Base-by-base conservation (phyloP, 305 asterid species). In the Rubia balearica region DNA sequence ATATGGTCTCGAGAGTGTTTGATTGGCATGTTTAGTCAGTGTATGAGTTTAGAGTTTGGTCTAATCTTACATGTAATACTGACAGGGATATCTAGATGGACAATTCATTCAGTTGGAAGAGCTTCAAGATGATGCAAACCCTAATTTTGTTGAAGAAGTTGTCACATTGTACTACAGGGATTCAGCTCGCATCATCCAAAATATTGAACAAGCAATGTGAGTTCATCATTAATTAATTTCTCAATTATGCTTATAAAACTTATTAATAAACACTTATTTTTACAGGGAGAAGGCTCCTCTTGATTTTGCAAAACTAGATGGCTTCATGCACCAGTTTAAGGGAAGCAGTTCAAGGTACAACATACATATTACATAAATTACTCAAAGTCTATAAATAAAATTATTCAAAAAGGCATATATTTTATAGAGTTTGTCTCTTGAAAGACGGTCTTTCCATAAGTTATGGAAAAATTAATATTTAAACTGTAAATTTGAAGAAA, bases 131-230 rank as follows among this genome's bases (percentile, higher is more conserved):
- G 96, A 80, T 75, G 86, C 81, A 30, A 88, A 80, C 74, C 97
- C 97, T 9, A 83, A 85, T 71, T 87, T 89, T 40, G 94, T 85
- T 0, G 96, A 88, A 81, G 96, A 88, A 81, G 87, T 88, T 67
- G 96, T 88, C 24, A 87, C 94, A 53, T 79, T 76, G 82, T 87
- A 84, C 79, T 90, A 78, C 62, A 71, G 85, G 3, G 94, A 90
- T 65, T 88, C 94, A 0, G 86, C 81, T 67, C 78, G 90, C 41
- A 70, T 81, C 16, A 71, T 90, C 48, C 87, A 79, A 40, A 81
- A 57, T 66, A 81, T 90, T 14, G 96, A 88, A 0, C 91, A 82
- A 70, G 83, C 88, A 73, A 30, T 88, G 97, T 90, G 68, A 85
- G 93, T 82, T 11, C 8, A 38, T 30, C 42, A 16, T 5, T 57